Evolutionary conservation across 176 grass and related monocot genomes (phyloP), one percentile per base, ranked within the genome.

Genomic region (Hordeum vulgare): DNA sequence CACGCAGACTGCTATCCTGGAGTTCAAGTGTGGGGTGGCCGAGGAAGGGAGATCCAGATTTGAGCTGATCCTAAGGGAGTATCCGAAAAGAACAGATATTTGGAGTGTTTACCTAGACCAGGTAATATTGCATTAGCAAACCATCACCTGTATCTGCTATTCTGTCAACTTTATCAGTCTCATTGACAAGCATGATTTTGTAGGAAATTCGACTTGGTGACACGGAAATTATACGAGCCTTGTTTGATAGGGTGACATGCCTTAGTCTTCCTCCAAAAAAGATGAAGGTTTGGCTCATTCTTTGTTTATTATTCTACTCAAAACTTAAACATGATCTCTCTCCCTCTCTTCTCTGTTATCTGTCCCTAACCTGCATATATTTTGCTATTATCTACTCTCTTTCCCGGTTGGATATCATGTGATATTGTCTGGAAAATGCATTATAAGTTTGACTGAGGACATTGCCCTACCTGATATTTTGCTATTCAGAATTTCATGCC

Each of bases 21-120:
- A 98, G 76, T 98, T 95, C 82, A 98, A 98, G 74, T 80, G 82
- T 77, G 96, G 83, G 41, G 85, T 83, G 40, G 82, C 91, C 74
- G 93, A 98, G 54, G 88, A 90, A 90, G 96, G 96, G 37, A 84
- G 96, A 79, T 95, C 96, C 20, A 91, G 94, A 89, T 93, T 98
- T 85, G 96, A 98, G 88, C 76, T 90, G 62, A 91, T 98, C 45
- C 74, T 98, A 54, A 82, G 93, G 27, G 93, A 95, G 65, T 95
- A 92, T 86, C 96, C 93, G 1, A 98, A 98, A 88, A 84, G 96
- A 90, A 98, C 93, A 18, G 93, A 98, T 60, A 82, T 98, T 45
- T 98, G 93, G 96, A 98, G 91, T 83, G 90, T 95, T 81, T 98
- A 98, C 88, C 80, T 98, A 33, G 96, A 98, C 89, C 96, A 95